phyloP scores from a whole-genome alignment of 805 yeast species.

The Saccharomycopsis guyanensis region DNA sequence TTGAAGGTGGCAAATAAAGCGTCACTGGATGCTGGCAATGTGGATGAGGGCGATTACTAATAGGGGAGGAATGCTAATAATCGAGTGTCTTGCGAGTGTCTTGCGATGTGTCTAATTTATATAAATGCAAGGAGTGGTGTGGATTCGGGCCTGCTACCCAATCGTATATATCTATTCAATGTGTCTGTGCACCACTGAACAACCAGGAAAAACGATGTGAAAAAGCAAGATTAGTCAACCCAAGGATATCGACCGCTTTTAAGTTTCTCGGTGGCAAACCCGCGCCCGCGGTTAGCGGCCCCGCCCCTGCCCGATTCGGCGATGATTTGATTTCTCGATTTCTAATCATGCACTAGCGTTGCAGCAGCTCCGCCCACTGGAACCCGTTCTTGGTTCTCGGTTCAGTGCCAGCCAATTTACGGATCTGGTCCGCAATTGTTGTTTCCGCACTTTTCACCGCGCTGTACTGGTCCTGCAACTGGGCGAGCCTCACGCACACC shows the following conservation, averaged over 20 bases:
- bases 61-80: too few species aligned
- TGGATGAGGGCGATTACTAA: background rate
- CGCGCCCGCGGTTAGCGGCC: background rate
- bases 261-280: background rate
- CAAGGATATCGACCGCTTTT: background rate
- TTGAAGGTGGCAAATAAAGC: background rate
- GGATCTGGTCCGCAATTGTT: background rate
- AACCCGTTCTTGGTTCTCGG: background rate
- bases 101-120: too few species aligned
- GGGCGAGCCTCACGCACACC: background rate
- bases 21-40: background rate
- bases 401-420: background rate
- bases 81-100: too few species aligned
- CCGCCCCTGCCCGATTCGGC: background rate
- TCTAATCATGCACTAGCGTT: background rate
- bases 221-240: background rate
- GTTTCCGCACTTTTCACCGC: background rate
- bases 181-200: too few species aligned
- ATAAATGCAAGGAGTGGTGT: too few species aligned
- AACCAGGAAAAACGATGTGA: too few species aligned
- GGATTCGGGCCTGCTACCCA: too few species aligned
- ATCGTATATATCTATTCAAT: too few species aligned
- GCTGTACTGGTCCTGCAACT: background rate
- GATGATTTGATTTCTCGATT: background rate
- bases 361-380: background rate